Evolutionary conservation across 192 early-diverging fungal species (phyloP), one percentile per base, ranked within the genome.

Genomic region (Coemansia biformis): DNA sequence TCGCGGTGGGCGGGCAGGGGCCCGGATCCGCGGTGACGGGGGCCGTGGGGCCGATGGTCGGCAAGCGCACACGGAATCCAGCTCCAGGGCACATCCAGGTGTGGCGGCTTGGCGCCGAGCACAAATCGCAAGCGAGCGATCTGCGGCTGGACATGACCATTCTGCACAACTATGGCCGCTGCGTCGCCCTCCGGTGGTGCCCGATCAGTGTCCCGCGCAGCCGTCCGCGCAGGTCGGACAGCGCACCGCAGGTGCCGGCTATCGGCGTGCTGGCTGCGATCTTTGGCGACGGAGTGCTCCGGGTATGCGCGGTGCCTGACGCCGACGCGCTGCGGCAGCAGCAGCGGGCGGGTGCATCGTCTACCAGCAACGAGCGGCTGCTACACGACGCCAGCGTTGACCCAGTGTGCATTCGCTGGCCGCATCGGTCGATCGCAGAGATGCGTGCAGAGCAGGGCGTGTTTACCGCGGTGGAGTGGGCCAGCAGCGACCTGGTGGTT

Each of bases 261-360:
- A 8, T 59, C 15, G 69, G 69, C 1, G 9, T 52, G 10, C 14
- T 73, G 44, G 69, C 69, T 1, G 62, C 54, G 0, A 40, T 50
- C 19, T 73, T 73, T 61, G 69, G 56, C 34, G 69, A 73, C 35
- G 69, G 69, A 1, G 26, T 33, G n/a, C 38, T 73, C 23, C 61
- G 69, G 10, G 57, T 65, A 3, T 50, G 47, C 6, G 57, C 54
- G 0, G 62, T 73, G 36, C 69, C 69, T 7, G 16, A 24, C 0
- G 42, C 62, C 8, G 29, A 37, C n/a, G 16, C 38, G 2, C 11
- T 57, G 0, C 51, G 59, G 1, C 35, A 12, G 26, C 21, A 41
- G 9, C 39, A 41, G 16, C 4, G 3, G 5, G 28, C 41, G 1
- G 22, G 15, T 5, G 21, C 6, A 41, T 41, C 41, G 8, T 12